Evolutionary conservation across 2,329 filamentous ascomycete species (phyloP).

Genomic region (Alternaria rosae): DNA sequence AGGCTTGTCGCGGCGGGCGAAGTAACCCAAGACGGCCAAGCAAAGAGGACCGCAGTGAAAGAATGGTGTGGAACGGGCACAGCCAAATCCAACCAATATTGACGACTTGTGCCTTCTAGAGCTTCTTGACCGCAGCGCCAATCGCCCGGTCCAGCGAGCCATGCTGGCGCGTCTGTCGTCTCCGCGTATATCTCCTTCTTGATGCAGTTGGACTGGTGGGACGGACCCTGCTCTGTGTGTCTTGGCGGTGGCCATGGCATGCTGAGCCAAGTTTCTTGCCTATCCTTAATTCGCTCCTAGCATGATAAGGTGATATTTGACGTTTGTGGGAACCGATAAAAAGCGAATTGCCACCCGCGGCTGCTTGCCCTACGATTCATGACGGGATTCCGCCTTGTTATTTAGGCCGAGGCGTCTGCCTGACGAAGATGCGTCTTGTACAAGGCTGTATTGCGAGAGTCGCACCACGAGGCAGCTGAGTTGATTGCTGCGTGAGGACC

Average conservation of each 20-base stretch:
- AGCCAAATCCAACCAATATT: constrained; percentile 13
- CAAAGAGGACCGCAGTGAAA: constrained; percentile 19
- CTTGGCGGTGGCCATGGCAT: constrained; percentile 29
- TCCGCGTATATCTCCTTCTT: constrained; percentile 31
- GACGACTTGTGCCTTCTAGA: constrained; percentile 14
- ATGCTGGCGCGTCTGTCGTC: constrained; percentile 18
- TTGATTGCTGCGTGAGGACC: not conserved
- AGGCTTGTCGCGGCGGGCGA: constrained; percentile 20
- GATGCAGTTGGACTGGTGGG: constrained; percentile 19
- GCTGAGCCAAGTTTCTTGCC: constrained; percentile 18
- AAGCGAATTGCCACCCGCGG: constrained; percentile 4
- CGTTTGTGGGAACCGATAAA: constrained; percentile 19
- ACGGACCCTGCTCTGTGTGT: constrained; percentile 16
- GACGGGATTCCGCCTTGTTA: not conserved
- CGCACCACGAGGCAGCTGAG: not conserved
- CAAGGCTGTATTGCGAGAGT: not conserved
- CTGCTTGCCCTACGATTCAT: not conserved
- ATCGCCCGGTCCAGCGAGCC: constrained; percentile 27
- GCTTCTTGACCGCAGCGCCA: constrained; percentile 29
- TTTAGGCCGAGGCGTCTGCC: not conserved
- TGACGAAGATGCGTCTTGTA: not conserved
- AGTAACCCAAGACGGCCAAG: constrained; percentile 37
- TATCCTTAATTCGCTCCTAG: constrained; percentile 17
- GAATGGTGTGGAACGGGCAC: constrained; percentile 19
- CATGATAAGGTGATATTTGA: constrained; percentile 19